Base-by-base conservation (phyloP, 2,329 filamentous ascomycete species). In the Calonectria montana region DNA sequence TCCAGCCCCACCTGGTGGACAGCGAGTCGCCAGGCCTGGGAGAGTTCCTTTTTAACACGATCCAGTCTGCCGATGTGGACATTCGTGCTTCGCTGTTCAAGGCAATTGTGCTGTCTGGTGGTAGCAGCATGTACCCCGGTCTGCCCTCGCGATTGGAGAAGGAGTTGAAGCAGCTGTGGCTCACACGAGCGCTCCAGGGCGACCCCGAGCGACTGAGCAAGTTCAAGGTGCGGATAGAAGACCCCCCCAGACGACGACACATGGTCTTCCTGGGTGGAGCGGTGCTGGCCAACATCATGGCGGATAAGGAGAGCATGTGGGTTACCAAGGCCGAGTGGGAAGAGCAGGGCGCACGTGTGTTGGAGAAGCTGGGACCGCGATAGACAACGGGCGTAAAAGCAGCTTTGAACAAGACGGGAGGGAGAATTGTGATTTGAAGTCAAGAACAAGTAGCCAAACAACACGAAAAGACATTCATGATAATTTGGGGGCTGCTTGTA, bases 201-300 rank as follows among this genome's bases (percentile, higher is more conserved):
- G 95, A 99, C 84, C 96, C 97, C 1, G 96, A 98, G 86, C 91
- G 97, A 77, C 85, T 99, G 81, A 94, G 91, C 92, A 99, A 98
- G 92, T 99, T 99, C 90, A 99, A 98, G 91, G 96, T 99, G 77
- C 92, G 97, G 84, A 98, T 99, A 88, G 97, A 99, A 84, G 97
- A 99, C 84, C 97, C 97, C 64, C 97, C 97, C 39, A 91, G 97
- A 86, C 91, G 97, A 87, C 91, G 96, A 85, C 97, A 99, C 88
- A 98, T 99, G 96, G 97, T 99, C n/a, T 98, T 99, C 89, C 86
- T 99, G 68, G 97, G 97, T 70, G 97, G 97, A 79, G 97, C 97
- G 29, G 97, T 99, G 74, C 88, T 99, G 80, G 97, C 97, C 79
- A 98, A 98, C 83, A 97, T 99, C 84, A 98, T 99, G 94, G 96